phyloP scores from a whole-genome alignment of 2,329 filamentous ascomycete species.

The Ascochyta rabiei region DNA sequence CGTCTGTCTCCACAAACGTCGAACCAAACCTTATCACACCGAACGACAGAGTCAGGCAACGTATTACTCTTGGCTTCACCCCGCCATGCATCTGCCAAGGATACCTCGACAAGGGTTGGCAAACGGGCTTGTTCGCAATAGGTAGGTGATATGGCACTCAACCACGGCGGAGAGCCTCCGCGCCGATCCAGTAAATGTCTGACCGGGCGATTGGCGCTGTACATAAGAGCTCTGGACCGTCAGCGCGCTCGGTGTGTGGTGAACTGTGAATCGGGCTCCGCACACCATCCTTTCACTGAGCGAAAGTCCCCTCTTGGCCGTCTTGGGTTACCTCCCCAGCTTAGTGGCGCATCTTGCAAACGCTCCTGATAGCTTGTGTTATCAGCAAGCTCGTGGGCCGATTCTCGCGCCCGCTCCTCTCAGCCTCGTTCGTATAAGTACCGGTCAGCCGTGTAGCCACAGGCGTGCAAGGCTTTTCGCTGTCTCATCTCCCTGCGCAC shows the following conservation, averaged over 20 bases:
- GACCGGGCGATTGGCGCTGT: slow-evolving; percentile 30
- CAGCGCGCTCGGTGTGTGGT: slow-evolving; percentile 13
- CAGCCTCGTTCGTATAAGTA: slow-evolving; percentile 26
- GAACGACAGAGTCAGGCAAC: slow-evolving; percentile 17
- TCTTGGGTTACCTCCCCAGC: slow-evolving; percentile 27
- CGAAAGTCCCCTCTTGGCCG: slow-evolving; percentile 25
- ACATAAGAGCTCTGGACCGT: slow-evolving; percentile 22
- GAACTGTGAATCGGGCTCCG: slow-evolving; percentile 11
- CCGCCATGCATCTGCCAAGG: slow-evolving; percentile 27
- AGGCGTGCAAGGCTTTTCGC: slow-evolving; percentile 26
- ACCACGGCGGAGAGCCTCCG: slow-evolving; percentile 18
- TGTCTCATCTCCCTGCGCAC: slow-evolving; percentile 21
- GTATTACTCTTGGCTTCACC: slow-evolving; percentile 18
- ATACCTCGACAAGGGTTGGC: slow-evolving; percentile 16
- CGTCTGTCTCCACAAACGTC: slow-evolving; percentile 18
- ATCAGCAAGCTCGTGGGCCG: slow-evolving; percentile 16
- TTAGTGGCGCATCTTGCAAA: slow-evolving; percentile 20
- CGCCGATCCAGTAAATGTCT: slow-evolving; percentile 17
- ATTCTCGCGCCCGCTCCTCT: slow-evolving; percentile 12
- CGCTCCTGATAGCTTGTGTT: slow-evolving; percentile 25
- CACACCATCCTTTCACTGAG: slow-evolving; percentile 22
- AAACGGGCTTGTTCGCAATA: slow-evolving; percentile 20
- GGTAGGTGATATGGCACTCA: slow-evolving; percentile 27
- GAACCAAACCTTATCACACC: slow-evolving; percentile 19
- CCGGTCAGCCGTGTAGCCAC: slow-evolving; percentile 22